Conservation (phyloP, 106 monocot species). For the Dendrobium chrysotoxum region DNA sequence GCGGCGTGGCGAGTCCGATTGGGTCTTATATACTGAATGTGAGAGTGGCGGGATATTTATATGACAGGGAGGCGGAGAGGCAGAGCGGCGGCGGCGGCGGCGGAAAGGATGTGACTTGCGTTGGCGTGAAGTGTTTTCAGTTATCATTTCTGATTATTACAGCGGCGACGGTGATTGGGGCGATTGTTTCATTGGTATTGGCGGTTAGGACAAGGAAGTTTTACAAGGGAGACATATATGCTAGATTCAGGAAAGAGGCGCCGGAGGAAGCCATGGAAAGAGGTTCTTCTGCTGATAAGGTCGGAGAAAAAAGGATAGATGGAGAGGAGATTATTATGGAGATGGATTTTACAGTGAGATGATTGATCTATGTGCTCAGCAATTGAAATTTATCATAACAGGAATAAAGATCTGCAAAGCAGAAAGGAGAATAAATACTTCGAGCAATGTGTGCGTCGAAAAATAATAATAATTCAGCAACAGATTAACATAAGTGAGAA, state of each 20-base stretch:
- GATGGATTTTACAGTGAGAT: no score
- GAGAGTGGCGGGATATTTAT: constrained; percentile 46
- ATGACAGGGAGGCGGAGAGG: constrained; percentile 56
- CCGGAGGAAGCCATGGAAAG: neutral
- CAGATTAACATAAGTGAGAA: no score
- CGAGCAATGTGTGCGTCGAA: no score
- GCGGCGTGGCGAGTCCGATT: constrained; percentile 54
- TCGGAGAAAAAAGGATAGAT: no score
- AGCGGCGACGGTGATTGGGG: constrained; percentile 42
- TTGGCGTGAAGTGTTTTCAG: constrained; percentile 64
- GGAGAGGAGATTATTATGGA: no score
- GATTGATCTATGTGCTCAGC: no score
- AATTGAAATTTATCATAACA: no score
- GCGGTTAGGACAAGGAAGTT: constrained; percentile 62
- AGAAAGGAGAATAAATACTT: no score
- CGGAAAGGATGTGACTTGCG: constrained; percentile 29
- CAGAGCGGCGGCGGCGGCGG: constrained; percentile 5
- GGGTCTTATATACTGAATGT: constrained; percentile 75
- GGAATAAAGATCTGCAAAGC: no score
- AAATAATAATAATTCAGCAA: no score
- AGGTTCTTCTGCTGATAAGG: no score
- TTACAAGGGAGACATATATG: constrained; percentile 74
- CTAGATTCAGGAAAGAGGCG: constrained; percentile 29
- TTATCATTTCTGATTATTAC: constrained; percentile 72
- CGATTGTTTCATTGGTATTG: constrained; percentile 36